phyloP scores from a whole-genome alignment of 805 yeast species.

The Nakazawaea anatomiae region DNA sequence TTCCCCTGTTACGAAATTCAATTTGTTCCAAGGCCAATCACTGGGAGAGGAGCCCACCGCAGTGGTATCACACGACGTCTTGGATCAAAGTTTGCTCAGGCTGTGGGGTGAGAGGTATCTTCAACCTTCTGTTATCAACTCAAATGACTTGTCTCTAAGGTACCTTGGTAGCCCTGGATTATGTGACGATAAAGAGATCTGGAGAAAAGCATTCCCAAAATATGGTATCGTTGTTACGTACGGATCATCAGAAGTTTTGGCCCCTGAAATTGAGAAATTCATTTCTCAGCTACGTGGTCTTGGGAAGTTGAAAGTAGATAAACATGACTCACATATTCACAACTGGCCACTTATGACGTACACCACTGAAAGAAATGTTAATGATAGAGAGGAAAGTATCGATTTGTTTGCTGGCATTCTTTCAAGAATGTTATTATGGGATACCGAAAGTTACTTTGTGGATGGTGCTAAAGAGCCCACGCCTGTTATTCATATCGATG shows the following conservation, averaged over 20 bases:
- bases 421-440: conserved; percentile 40
- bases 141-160: conserved; percentile 12
- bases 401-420: conserved; percentile 31
- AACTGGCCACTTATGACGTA: conserved; percentile 43
- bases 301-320: conserved; percentile 28
- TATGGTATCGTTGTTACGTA: conserved; percentile 34
- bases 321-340: conserved; percentile 31
- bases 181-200: conserved; percentile 24
- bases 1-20: conserved; percentile 20
- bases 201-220: conserved; percentile 36
- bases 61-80: conserved; percentile 14
- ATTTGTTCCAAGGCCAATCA: neutral
- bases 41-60: conserved; percentile 9
- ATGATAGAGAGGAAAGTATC: conserved; percentile 37
- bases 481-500: conserved; percentile 13
- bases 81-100: conserved; percentile 20
- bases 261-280: conserved; percentile 30
- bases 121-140: conserved; percentile 3
- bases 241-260: conserved; percentile 37
- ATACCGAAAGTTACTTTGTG: conserved; percentile 22
- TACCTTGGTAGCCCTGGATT: conserved; percentile 27
- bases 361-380: conserved; percentile 33
- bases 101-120: conserved; percentile 12
- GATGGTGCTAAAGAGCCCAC: conserved; percentile 13
- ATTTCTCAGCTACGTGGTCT: conserved; percentile 15